Evolutionary conservation across 768 basidiomycete genomes (phyloP), one percentile per base, ranked within the genome.

Genomic region (Leucocoprinus birnbaumii): DNA sequence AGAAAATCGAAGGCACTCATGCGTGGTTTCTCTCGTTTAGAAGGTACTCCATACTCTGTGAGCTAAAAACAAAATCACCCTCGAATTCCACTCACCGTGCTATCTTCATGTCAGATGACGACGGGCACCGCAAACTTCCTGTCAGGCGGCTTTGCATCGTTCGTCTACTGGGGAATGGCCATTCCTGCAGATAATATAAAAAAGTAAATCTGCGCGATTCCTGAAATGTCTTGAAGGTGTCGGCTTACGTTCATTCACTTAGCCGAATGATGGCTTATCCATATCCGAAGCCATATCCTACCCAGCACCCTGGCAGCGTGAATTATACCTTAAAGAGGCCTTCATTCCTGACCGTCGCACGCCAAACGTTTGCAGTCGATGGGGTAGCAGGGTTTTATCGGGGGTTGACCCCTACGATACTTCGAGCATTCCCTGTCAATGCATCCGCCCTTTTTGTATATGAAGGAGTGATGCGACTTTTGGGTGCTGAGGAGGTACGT

Each of bases 181-280:
- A 85, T 87, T 59, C 86, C 89, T 3, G 78, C 85, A 53, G 91
- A 94, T 69, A 90, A 90, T 65, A 73, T 91, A 58, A 93, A 94
- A 71, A 92, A 90, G 89, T 89, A 62, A 55, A 76, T 68, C 31
- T 38, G 48, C 49, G 44, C 41, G 46, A 24, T 37, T 53, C 43
- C 21, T 45, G 46, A 40, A n/a, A 19, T 41, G 16, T 16, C 16
- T 48, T 48, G 42, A 42, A 24, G 27, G 43, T 55, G 42, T 34
- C 42, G 18, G 21, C 48, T 58, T 38, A 47, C 58, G 9, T 44
- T 42, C 27, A 52, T 62, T 47, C 38, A 42, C 55, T 16, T 56
- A 86, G 84, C 65, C 84, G 83, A 42, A 86, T 86, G 80, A 83
- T 87, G 83, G 72, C 83, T 0, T 66, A 78, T 53, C 80, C 83